Percentiles rank a stretch among this genome's conserved stretches.
Conservation (phyloP, 306 rosid genomes). For the Astragalus glycyphyllos region DNA sequence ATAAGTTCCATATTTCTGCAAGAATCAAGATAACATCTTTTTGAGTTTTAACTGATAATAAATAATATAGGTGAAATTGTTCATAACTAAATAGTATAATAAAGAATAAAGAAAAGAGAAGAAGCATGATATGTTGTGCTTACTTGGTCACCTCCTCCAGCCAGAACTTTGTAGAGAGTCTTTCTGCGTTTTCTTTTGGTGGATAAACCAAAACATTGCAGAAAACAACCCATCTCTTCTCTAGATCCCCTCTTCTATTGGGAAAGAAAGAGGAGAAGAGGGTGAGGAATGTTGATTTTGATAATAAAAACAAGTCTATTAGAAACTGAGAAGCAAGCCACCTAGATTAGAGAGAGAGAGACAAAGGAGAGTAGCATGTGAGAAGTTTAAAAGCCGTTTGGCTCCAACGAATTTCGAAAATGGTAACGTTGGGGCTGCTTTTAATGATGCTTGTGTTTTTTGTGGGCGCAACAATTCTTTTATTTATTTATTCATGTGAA, state of each 20-base stretch:
- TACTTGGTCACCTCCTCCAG: conserved; percentile 50
- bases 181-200: conserved; percentile 65
- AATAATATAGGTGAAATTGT: no score
- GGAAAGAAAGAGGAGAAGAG: conserved; percentile 18
- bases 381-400: conserved; percentile 57
- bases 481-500: not conserved
- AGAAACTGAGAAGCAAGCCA: conserved; percentile 25
- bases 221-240: conserved; percentile 83
- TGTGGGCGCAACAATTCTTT: conserved; percentile 35
- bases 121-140: conserved; percentile 12
- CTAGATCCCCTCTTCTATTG: not conserved
- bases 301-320: conserved; percentile 8
- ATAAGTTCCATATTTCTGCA: conserved; percentile 70
- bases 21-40: conserved; percentile 13
- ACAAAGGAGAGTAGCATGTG: conserved; percentile 26
- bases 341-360: not conserved
- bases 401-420: conserved; percentile 83
- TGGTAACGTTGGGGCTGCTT: conserved; percentile 69
- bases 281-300: conserved; percentile 37
- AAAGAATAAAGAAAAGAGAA: not conserved
- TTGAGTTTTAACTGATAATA: conserved; percentile 1
- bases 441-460: conserved; percentile 55
- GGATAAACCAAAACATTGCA: conserved; percentile 74
- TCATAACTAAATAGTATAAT: conserved; percentile 6
- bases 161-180: conserved; percentile 50